Percentiles rank a stretch among this genome's conserved stretches.
These are phyloP conservation scores for Fusarium torreyae DNA, from an alignment of 2,329 filamentous ascomycete species.

Conservation along the genomic window DNA sequence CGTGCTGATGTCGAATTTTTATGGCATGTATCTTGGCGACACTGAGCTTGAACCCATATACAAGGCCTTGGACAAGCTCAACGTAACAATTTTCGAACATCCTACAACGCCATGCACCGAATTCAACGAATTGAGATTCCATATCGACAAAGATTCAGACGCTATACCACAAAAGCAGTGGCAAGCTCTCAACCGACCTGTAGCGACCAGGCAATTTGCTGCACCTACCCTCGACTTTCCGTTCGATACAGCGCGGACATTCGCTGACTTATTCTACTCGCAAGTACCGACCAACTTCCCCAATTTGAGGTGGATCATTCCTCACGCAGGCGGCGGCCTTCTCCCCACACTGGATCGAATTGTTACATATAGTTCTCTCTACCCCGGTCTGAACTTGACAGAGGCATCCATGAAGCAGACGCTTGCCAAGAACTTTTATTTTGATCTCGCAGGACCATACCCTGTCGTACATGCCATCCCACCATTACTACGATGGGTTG, in stretches of 20 bases:
- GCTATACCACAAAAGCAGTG: slow-evolving; percentile 13
- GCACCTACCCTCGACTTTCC: slow-evolving; percentile 21
- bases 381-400: slow-evolving; percentile 17
- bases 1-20: slow-evolving; percentile 33
- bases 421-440: slow-evolving; percentile 10
- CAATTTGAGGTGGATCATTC: slow-evolving; percentile 47
- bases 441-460: slow-evolving; percentile 24
- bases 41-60: slow-evolving; percentile 18
- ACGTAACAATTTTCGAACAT: slow-evolving; percentile 27
- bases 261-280: slow-evolving; percentile 41
- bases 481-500: slow-evolving; percentile 23
- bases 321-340: slow-evolving; percentile 47
- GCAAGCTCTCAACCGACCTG: slow-evolving; percentile 26
- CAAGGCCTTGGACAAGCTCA: slow-evolving; percentile 7
- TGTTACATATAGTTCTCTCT: slow-evolving; percentile 20
- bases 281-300: slow-evolving; percentile 44
- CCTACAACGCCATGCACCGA: slow-evolving; percentile 27
- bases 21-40: slow-evolving; percentile 18
- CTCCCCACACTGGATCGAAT: slow-evolving; percentile 46
- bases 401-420: slow-evolving; percentile 20
- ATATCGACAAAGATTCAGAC: slow-evolving; percentile 6
- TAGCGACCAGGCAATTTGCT: slow-evolving; percentile 22
- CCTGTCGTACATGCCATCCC: slow-evolving; percentile 22
- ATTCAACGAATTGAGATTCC: slow-evolving; percentile 10
- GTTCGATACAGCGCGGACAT: slow-evolving; percentile 36